Conservation (phyloP, 2,329 filamentous ascomycete species). For the Chaetomiaceae sp. region DNA sequence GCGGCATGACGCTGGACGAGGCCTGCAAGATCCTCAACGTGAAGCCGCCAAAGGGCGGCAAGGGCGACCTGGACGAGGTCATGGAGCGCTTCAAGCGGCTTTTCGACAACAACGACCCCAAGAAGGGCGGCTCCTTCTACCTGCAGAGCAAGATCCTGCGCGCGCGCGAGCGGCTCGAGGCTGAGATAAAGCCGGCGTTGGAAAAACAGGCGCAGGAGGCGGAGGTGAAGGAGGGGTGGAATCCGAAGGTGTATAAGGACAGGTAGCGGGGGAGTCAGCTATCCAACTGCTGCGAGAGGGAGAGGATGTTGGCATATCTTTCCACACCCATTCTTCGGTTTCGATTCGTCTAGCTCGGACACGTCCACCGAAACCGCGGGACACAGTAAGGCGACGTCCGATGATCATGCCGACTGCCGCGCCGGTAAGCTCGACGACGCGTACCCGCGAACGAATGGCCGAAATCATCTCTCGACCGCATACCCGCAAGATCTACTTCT, state of each 20-base stretch:
- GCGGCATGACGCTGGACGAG: slow-evolving; percentile 88
- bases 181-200: slow-evolving; percentile 69
- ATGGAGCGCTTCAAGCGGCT: slow-evolving; percentile 87
- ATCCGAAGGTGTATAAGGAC: slow-evolving; percentile 92
- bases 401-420: not conserved
- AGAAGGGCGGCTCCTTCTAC: slow-evolving; percentile 97
- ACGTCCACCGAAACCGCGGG: too few species aligned
- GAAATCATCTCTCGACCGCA: not conserved
- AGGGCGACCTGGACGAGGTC: slow-evolving; percentile 73
- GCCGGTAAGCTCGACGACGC: too few species aligned
- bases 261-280: slow-evolving; percentile 42
- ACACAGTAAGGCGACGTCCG: too few species aligned
- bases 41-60: slow-evolving; percentile 74
- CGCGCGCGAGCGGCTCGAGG: slow-evolving; percentile 86
- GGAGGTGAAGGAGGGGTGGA: slow-evolving; percentile 81
- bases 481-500: not conserved
- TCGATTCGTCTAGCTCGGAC: too few species aligned
- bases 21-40: slow-evolving; percentile 97
- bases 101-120: slow-evolving; percentile 90
- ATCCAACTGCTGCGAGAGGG: too few species aligned
- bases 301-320: too few species aligned
- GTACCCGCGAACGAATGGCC: not conserved
- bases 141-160: slow-evolving; percentile 94
- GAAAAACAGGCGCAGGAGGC: slow-evolving; percentile 70
- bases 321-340: too few species aligned